Evolutionary conservation across 306 rosid species (phyloP).

Genomic region (Bauhinia variegata): DNA sequence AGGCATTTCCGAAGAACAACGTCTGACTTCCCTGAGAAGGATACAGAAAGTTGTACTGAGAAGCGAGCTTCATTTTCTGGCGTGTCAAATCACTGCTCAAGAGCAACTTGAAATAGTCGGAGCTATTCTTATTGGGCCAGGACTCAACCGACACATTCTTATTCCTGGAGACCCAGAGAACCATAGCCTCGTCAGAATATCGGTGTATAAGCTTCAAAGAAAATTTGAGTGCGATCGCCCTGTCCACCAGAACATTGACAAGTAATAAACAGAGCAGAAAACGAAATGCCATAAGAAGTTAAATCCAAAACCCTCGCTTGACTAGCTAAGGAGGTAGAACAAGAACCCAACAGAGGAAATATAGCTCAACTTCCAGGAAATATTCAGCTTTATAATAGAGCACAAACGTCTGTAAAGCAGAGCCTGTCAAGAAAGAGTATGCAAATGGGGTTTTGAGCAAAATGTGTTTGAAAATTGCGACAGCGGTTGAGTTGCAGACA

Average conservation of each 20-base stretch:
- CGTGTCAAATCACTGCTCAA: slow-evolving; percentile 54
- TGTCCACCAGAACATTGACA: slow-evolving; percentile 36
- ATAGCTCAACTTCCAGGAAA: background rate
- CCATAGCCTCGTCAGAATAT: slow-evolving; percentile 68
- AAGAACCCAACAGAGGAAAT: background rate
- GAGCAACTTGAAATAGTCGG: slow-evolving; percentile 68
- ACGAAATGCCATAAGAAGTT: slow-evolving; percentile 47
- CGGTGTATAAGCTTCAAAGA: slow-evolving; percentile 77
- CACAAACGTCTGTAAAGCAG: background rate
- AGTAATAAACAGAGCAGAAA: slow-evolving; percentile 45
- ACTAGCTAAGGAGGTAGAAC: background rate
- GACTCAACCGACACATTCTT: slow-evolving; percentile 25
- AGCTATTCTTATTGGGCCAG: slow-evolving; percentile 58
- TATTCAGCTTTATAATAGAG: background rate
- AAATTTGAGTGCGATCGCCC: slow-evolving; percentile 42
- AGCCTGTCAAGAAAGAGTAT: too few relatives aligned
- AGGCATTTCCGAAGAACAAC: slow-evolving; percentile 61
- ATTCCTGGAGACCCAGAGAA: slow-evolving; percentile 45
- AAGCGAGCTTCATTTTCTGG: slow-evolving; percentile 70
- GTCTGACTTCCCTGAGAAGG: slow-evolving; percentile 74
- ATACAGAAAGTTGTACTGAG: slow-evolving; percentile 55
- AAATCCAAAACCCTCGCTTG: slow-evolving; percentile 4
- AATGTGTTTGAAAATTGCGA: slow-evolving; percentile 5
- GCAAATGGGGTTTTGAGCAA: background rate
- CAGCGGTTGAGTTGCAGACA: slow-evolving; percentile 8